Base-by-base conservation (phyloP, 2,329 filamentous ascomycete species). In the Epichloe scottii region DNA sequence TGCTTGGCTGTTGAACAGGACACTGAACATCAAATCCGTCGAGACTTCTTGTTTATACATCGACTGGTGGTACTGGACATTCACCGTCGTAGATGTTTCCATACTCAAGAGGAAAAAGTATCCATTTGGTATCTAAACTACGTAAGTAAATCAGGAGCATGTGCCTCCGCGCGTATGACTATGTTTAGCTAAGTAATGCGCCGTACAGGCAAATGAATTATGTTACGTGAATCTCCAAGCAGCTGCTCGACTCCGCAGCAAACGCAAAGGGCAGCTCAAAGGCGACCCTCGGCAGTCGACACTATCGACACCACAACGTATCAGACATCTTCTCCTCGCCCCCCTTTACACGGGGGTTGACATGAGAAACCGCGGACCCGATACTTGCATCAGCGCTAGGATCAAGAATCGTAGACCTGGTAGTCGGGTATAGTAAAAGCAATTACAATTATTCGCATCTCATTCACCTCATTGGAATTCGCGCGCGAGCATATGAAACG, bases 111-210 rank as follows among this genome's bases (percentile, higher is more conserved):
- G 26, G 26, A 30, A 30, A 30, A 45, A 38, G 42, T 51, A 52
- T 45, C 49, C 48, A 53, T 57, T 56, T 59, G 55, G 53, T 58
- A 61, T 60, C 54, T 53, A 58, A 60, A 53, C 57, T 58, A 59
- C 50, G 30, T 56, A 57, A 56, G 44, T 52, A 57, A 55, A 54
- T 58, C 54, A 49, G 53, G 53, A 58, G 48, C 17, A 51, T 41
- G 34, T 34, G 19, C 38, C 43, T 53, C 56, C 45, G 42, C 50
- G 51, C 49, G 51, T 52, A 55, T 53, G 50, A 51, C 49, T 49
- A 53, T 52, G 45, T 56, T 49, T 55, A 53, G 51, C 40, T 51
- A 51, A 53, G 45, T 43, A 42, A 44, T 50, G 50, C 49, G 46
- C 38, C n/a, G 35, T 45, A 14, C 10, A 33, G 48, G 52, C 43